Conservation (phyloP, 805 yeast genomes). For the Torulaspora quercuum region DNA sequence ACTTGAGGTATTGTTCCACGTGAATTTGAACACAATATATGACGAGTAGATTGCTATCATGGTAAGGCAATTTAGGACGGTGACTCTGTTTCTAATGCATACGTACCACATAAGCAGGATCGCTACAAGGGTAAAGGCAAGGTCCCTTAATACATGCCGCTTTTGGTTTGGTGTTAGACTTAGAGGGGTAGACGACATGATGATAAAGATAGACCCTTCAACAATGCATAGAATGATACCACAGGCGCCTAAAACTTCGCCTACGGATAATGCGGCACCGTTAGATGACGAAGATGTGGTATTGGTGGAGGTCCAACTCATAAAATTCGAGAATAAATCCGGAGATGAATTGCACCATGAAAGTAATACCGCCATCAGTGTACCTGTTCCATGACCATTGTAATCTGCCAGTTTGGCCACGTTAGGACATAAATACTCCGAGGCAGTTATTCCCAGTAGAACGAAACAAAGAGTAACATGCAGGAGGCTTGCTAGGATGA, state of each 20-base stretch:
- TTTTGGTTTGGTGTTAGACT: constrained; percentile 22
- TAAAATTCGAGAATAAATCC: constrained; percentile 36
- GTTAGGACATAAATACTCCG: constrained; percentile 37
- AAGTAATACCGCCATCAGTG: constrained; percentile 32
- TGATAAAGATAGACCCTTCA: constrained; percentile 33
- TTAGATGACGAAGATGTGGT: constrained; percentile 16
- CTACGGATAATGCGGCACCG: constrained; percentile 34
- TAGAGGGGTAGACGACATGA: constrained; percentile 24
- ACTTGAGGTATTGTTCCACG: constrained; percentile 6
- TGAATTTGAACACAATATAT: constrained; percentile 23
- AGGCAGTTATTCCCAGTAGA: constrained; percentile 36
- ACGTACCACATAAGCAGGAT: constrained; percentile 28
- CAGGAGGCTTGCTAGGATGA: constrained; percentile 26
- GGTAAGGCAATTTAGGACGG: constrained; percentile 26
- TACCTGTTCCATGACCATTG: constrained; percentile 21
- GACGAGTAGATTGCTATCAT: constrained; percentile 29
- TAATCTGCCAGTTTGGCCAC: constrained; percentile 34
- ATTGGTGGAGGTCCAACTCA: constrained; percentile 33
- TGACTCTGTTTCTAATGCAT: constrained; percentile 24
- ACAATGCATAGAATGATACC: constrained; percentile 38
- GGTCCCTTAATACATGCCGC: constrained; percentile 25
- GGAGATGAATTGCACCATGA: constrained; percentile 41
- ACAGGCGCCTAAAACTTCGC: constrained; percentile 39
- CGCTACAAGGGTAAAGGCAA: constrained; percentile 27
- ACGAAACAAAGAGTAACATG: constrained; percentile 32